phyloP scores from a whole-genome alignment of 768 basidiomycete genomes.

The Cystofilobasidium bisporidii region DNA sequence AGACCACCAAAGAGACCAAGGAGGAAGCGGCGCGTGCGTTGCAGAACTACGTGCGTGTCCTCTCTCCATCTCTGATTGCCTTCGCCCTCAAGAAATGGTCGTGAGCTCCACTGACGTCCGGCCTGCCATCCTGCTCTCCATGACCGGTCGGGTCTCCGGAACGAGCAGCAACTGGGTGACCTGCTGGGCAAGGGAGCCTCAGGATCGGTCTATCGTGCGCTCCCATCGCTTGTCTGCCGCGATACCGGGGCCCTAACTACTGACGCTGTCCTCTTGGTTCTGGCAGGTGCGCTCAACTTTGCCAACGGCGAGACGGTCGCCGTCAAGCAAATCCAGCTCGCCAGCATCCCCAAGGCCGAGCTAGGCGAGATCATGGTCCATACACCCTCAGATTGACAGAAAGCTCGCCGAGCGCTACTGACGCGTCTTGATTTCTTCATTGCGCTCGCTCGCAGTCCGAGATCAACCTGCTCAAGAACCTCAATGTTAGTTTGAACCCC shows the following conservation, averaged over 20 bases:
- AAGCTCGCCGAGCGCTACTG: neutral
- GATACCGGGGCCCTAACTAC: neutral
- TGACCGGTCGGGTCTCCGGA: neutral
- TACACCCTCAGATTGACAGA: neutral
- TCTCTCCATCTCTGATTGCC: neutral
- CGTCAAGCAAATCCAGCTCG: conserved; percentile 92
- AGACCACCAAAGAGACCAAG: neutral
- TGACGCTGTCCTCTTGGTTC: conserved; percentile 18
- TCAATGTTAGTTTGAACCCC: conserved; percentile 58
- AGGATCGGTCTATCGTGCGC: conserved; percentile 91
- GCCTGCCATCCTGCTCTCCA: no score
- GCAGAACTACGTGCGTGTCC: conserved; percentile 29
- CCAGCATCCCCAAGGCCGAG: conserved; percentile 85
- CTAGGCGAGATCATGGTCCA: conserved; percentile 92
- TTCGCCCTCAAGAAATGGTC: neutral
- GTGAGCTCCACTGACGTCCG: conserved; percentile 24
- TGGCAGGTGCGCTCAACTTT: conserved; percentile 55
- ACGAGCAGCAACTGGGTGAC: conserved; percentile 78
- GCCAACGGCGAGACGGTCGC: conserved; percentile 97
- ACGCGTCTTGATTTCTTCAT: neutral
- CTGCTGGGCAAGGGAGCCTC: conserved; percentile 93
- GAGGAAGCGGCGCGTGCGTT: conserved; percentile 22
- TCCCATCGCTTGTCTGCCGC: neutral
- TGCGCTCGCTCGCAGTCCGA: conserved; percentile 58
- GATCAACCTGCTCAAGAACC: conserved; percentile 93